phyloP scores from a whole-genome alignment of 306 rosid species.

The Inga leiocalycina region DNA sequence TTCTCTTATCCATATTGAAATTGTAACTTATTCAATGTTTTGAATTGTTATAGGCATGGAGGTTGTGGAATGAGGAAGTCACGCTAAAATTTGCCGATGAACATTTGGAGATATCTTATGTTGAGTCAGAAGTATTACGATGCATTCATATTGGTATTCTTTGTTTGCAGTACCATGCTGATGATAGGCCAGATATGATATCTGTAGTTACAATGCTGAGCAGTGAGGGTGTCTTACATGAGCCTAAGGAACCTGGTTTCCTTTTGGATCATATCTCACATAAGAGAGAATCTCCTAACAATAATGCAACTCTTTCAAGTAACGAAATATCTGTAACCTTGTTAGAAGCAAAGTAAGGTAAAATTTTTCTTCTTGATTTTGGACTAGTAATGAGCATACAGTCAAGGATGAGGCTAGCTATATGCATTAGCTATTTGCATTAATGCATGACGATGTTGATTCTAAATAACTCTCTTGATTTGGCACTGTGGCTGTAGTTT shows the following conservation, averaged over 20 bases:
- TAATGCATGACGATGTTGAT: neutral
- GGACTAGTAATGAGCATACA: neutral
- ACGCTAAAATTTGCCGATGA: constrained; percentile 25
- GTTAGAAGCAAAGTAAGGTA: constrained; percentile 25
- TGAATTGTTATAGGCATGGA: constrained; percentile 37
- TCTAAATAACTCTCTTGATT: neutral
- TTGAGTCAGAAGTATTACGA: constrained; percentile 26
- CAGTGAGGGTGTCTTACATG: constrained; percentile 36
- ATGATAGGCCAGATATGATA: constrained; percentile 52
- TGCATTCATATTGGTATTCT: constrained; percentile 55
- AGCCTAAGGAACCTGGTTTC: constrained; percentile 50
- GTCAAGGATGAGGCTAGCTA: neutral
- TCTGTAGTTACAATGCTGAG: constrained; percentile 48
- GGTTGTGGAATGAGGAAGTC: constrained; percentile 31
- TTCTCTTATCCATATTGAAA: neutral
- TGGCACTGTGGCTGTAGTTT: neutral
- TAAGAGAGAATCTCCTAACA: constrained; percentile 12
- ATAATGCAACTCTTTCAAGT: constrained; percentile 2
- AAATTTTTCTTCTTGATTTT: neutral
- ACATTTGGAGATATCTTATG: neutral
- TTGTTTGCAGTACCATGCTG: constrained; percentile 45
- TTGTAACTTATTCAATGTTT: neutral
- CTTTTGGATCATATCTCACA: neutral
- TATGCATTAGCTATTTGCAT: neutral
- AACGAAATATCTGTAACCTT: constrained; percentile 20